A percentile compares a stretch with the other conserved stretches of the same genome.
Evolutionary conservation across 345 rosid species (phyloP).

Genomic region (Hibiscus syriacus): DNA sequence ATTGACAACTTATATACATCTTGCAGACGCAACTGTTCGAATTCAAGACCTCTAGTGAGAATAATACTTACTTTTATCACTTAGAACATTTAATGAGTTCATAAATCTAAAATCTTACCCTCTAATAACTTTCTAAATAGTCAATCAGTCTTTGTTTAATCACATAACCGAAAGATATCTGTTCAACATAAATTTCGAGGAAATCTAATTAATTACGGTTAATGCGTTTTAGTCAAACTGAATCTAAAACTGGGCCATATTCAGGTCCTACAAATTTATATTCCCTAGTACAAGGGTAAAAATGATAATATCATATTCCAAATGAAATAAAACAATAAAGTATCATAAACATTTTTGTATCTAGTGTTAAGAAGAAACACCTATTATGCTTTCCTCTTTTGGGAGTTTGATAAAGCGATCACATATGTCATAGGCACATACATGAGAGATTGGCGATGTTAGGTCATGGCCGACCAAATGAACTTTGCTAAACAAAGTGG

Average conservation of each 20-base stretch:
- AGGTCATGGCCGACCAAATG: slow-evolving; percentile 34
- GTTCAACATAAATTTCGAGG: neutral
- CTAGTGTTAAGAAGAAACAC: too few species aligned
- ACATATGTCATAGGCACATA: neutral
- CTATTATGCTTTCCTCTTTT: neutral
- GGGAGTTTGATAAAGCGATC: neutral
- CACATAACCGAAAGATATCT: neutral
- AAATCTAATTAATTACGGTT: neutral
- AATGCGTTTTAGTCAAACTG: neutral
- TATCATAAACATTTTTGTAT: too few species aligned
- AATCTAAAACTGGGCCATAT: neutral
- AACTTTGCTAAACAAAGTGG: slow-evolving; percentile 14
- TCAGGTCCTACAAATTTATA: neutral
- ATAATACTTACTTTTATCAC: too few species aligned
- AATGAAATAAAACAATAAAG: too few species aligned
- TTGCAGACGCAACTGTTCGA: too few species aligned
- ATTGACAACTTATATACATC: too few species aligned
- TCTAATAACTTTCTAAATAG: neutral
- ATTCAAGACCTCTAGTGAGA: too few species aligned
- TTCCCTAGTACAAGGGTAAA: neutral
- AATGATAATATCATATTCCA: too few species aligned
- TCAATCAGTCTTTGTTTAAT: neutral
- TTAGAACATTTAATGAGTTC: too few species aligned
- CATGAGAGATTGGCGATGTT: neutral
- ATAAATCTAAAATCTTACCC: neutral